Percentiles rank a stretch among this genome's conserved stretches.
phyloP scores from a whole-genome alignment of 495 filamentous ascomycete genomes.

The Tuber melanosporum region DNA sequence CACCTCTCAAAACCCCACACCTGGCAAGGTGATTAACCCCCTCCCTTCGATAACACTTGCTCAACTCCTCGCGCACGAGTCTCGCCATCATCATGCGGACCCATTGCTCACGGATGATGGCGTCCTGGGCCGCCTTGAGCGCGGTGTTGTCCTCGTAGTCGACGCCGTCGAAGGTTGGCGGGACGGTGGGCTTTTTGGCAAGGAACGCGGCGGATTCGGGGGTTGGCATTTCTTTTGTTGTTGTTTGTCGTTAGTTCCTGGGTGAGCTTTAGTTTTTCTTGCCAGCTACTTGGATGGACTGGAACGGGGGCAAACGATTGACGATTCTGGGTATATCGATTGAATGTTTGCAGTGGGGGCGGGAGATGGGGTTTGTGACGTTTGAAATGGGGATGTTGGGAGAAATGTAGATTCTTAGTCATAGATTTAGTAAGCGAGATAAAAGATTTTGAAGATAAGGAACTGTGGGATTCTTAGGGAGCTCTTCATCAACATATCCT shows the following conservation, averaged over 20 bases:
- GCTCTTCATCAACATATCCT: background rate
- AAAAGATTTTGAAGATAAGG: background rate
- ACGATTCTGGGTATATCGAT: background rate
- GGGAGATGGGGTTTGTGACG: conserved; percentile 16
- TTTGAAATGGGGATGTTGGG: conserved; percentile 12
- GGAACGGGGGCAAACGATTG: background rate
- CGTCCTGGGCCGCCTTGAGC: conserved; percentile 88
- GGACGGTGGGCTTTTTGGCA: conserved; percentile 87
- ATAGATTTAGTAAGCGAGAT: background rate
- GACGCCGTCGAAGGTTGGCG: conserved; percentile 92
- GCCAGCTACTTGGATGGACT: background rate
- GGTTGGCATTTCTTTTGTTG: conserved; percentile 59
- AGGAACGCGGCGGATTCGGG: conserved; percentile 89
- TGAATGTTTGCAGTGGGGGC: background rate
- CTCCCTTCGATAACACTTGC: conserved; percentile 90
- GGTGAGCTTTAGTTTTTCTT: background rate
- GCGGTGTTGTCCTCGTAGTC: conserved; percentile 88
- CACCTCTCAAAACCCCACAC: conserved; percentile 85
- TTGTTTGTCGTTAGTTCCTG: background rate
- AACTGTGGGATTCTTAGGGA: background rate
- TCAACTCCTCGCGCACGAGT: conserved; percentile 84
- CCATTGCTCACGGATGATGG: conserved; percentile 95
- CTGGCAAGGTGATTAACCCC: conserved; percentile 98
- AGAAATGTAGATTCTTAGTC: background rate
- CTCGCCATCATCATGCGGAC: conserved; percentile 95